These are phyloP conservation scores for Apophysomyces variabilis DNA, from an alignment of 371 early-diverging fungal species.

Conservation along the genomic window DNA sequence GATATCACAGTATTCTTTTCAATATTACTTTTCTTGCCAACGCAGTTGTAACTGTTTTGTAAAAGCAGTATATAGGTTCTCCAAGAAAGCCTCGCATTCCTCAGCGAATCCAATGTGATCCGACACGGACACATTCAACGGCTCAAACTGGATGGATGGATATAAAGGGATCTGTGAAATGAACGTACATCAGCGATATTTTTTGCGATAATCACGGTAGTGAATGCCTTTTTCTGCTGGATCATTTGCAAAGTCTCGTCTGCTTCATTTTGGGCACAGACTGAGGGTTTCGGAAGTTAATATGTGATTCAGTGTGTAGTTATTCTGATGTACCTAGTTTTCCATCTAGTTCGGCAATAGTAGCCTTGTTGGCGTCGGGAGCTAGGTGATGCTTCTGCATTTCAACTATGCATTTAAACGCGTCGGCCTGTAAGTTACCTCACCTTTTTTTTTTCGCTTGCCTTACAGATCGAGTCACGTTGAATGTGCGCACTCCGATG, in stretches of 20 bases:
- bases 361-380: not conserved
- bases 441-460: too few species aligned
- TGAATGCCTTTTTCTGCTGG: not conserved
- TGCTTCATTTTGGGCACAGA: not conserved
- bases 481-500: too few species aligned
- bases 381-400: not conserved
- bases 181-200: not conserved
- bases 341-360: not conserved
- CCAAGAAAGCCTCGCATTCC: not conserved
- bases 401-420: slow-evolving; percentile 9
- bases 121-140: not conserved
- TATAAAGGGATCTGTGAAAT: not conserved
- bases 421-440: not conserved
- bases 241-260: not conserved
- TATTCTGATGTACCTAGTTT: not conserved
- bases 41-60: not conserved
- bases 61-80: slow-evolving; percentile 1
- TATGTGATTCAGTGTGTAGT: not conserved
- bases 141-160: slow-evolving; percentile 1
- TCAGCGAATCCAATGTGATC: not conserved
- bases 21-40: slow-evolving; percentile 5
- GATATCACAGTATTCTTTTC: too few species aligned
- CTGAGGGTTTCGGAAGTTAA: not conserved
- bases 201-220: not conserved
- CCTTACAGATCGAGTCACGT: too few species aligned